Evolutionary conservation across 306 rosid genomes (phyloP), one percentile per base, ranked within the genome.

Genomic region (Abrus pulchellus): DNA sequence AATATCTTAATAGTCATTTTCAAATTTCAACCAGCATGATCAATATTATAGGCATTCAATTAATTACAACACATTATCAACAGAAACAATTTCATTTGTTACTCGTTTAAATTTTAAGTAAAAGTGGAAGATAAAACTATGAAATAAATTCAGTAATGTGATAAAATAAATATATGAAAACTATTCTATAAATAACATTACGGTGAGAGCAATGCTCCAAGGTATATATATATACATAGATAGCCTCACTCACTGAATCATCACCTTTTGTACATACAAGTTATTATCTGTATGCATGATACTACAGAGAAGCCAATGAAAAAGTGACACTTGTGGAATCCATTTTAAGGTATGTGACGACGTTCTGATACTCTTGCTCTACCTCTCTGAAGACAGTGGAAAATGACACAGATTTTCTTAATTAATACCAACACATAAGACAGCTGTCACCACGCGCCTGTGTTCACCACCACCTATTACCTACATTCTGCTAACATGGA

Each of bases 281-380:
- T 30, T 4, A 68, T 50, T 20, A 49, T 64, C 20, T 20, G 20
- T 53, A 50, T 41, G 60, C 75, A 45, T 60, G 73, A 76, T 12
- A 6, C 29, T 36, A 7, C 9, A 36, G 65, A 38, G 67, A 28
- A 50, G 20, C 87, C 86, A 85, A 10, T 84, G 3, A 78, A 1
- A 10, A 50, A 6, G 4, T 6, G 88, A 90, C 93, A 86, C 88
- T 87, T 85, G 86, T 80, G 38, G 36, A 40, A 33, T 70, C 84
- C 68, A 64, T 82, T 78, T 86, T 82, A 82, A 88, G 91, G 90
- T 84, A 69, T 73, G 59, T 83, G 90, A 89, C 90, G 88, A 83
- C 87, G 88, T 76, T 80, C 44, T 86, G 82, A 74, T 83, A 60
- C 64, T 32, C 71, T 77, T 62, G 63, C 80, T 63, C 60, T 82